Evolutionary conservation across 331 rosid genomes (phyloP).

Genomic region (Malus hybrid): DNA sequence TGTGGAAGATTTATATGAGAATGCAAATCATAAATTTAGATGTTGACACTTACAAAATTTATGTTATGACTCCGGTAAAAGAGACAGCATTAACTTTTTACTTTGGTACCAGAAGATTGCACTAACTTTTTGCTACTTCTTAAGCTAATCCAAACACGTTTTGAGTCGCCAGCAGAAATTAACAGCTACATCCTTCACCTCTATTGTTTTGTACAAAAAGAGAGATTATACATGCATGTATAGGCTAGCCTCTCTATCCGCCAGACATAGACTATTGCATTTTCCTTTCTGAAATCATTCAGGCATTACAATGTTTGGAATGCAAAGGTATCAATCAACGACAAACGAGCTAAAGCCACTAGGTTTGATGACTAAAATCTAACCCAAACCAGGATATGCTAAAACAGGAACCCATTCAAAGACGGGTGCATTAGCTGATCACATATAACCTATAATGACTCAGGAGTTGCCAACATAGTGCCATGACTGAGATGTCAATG

Average conservation of each 20-base stretch:
- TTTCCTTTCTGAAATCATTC: not conserved
- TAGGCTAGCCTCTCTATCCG: not conserved
- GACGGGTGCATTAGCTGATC: not conserved
- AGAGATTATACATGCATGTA: not conserved
- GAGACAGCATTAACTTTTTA: not conserved
- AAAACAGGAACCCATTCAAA: not conserved
- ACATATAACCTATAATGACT: not conserved
- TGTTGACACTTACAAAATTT: not conserved
- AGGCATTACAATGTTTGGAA: not conserved
- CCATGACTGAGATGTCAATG: not conserved
- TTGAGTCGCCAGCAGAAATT: not conserved
- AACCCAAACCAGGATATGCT: not conserved
- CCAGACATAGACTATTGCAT: not conserved
- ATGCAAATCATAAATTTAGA: not conserved
- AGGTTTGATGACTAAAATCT: not conserved
- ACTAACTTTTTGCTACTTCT: not conserved
- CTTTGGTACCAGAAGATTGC: not conserved
- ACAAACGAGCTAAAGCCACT: not conserved
- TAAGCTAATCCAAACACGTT: not conserved
- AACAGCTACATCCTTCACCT: not conserved
- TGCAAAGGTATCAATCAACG: not conserved
- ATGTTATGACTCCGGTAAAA: not conserved
- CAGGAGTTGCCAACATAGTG: not conserved
- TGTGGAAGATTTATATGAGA: not conserved
- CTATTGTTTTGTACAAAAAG: not conserved